A percentile compares a stretch with the other conserved stretches of the same genome.
Conservation (phyloP, 192 early-diverging fungal species). For the Diversispora eburnea region DNA sequence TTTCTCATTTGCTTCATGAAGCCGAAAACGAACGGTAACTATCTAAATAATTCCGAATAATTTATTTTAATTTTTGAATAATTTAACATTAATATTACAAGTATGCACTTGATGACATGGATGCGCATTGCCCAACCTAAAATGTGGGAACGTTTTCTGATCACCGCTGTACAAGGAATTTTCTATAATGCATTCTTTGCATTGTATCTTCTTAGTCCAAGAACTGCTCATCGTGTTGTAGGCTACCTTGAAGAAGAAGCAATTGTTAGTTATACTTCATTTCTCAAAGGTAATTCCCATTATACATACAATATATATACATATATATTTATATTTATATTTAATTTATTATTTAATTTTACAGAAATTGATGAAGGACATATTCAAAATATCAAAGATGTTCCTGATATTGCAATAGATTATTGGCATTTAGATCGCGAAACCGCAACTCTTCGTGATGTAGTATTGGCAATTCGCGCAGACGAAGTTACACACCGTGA, state of each 20-base stretch:
- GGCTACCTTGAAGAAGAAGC: conserved; percentile 96
- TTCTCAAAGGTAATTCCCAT: conserved; percentile 48
- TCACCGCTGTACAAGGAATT: conserved; percentile 76
- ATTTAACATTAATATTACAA: neutral
- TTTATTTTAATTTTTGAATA: neutral
- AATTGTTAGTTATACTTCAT: conserved; percentile 84
- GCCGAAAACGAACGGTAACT: conserved; percentile 81
- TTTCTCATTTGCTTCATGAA: conserved; percentile 84
- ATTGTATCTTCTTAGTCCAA: conserved; percentile 79
- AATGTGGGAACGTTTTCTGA: conserved; percentile 58
- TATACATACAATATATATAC: neutral
- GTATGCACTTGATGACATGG: conserved; percentile 73
- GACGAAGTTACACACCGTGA: conserved; percentile 90
- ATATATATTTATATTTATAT: neutral
- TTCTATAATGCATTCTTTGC: conserved; percentile 89
- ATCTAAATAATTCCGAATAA: neutral
- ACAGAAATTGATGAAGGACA: conserved; percentile 74
- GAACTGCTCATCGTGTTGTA: conserved; percentile 79
- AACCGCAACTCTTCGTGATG: conserved; percentile 75
- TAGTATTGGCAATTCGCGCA: conserved; percentile 81
- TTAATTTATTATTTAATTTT: neutral
- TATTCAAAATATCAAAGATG: conserved; percentile 60
- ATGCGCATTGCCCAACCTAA: conserved; percentile 68
- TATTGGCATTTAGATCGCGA: conserved; percentile 74
- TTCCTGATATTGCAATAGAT: conserved; percentile 81